Conservation (phyloP, 2,329 filamentous ascomycete species). For the Juglanconis sp. region DNA sequence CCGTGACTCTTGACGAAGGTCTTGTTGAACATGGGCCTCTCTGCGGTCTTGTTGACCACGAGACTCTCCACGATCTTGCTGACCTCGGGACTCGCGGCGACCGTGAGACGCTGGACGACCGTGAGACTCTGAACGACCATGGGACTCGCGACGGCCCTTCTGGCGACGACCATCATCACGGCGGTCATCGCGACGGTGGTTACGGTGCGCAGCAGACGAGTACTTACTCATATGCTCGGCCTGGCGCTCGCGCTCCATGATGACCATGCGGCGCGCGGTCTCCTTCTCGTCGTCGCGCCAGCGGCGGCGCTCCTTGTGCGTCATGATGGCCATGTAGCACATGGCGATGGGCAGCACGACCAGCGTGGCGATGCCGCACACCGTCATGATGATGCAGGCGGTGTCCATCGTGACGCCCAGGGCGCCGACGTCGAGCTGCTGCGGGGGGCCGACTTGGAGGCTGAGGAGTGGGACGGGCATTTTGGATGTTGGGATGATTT, state of each 20-base stretch:
- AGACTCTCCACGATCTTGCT: neutral
- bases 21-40: neutral
- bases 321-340: neutral
- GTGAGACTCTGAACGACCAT: neutral
- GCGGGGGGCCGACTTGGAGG: neutral
- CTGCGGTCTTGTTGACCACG: neutral
- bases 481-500: neutral
- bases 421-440: neutral
- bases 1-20: neutral
- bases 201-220: neutral
- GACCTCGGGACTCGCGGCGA: neutral
- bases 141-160: neutral
- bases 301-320: neutral
- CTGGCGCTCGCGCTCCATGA: neutral
- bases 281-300: neutral
- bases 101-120: neutral
- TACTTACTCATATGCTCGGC: neutral
- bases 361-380: neutral
- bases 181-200: neutral
- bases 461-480: no score
- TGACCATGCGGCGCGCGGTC: neutral
- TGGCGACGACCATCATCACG: neutral
- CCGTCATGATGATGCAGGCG: neutral
- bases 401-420: neutral
- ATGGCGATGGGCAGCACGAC: neutral